A percentile compares a stretch with the other conserved stretches of the same genome.
phyloP scores from a whole-genome alignment of 2,329 filamentous ascomycete genomes.

The Beauveria bassiana region DNA sequence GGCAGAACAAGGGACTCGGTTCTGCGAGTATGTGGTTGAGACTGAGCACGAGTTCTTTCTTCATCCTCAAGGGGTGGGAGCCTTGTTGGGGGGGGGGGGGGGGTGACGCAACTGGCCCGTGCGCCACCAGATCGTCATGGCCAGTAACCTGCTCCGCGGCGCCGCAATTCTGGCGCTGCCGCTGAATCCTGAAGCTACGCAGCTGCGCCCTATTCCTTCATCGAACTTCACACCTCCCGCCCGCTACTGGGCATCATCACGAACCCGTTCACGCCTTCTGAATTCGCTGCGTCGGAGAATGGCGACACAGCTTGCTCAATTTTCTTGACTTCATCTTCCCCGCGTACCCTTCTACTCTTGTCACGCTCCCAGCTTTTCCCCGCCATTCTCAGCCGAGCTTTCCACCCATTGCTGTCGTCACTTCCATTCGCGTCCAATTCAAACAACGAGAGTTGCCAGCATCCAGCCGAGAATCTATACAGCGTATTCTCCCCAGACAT shows the following conservation, averaged over 20 bases:
- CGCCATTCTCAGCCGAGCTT: conserved; percentile 10
- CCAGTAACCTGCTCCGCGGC: not conserved
- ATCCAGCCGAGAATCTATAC: conserved; percentile 15
- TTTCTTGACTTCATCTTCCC: not conserved
- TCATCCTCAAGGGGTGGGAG: no score
- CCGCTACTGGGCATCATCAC: conserved; percentile 3
- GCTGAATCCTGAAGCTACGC: conserved; percentile 3
- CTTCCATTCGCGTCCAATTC: not conserved
- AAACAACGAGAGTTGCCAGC: not conserved
- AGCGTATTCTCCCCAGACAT: conserved; percentile 12
- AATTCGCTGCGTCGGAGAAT: conserved; percentile 5
- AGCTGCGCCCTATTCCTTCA: conserved; percentile 4
- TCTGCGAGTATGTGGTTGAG: no score
- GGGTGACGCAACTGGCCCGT: conserved; percentile 14
- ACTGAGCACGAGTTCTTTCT: no score
- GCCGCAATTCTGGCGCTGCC: conserved; percentile 4
- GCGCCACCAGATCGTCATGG: conserved; percentile 9
- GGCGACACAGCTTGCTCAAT: not conserved
- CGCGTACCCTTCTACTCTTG: not conserved
- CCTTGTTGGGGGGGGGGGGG: not conserved
- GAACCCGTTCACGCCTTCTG: not conserved
- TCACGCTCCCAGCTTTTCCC: conserved; percentile 5
- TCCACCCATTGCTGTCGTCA: not conserved
- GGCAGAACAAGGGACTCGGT: no score
- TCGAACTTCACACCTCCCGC: not conserved